Base-by-base conservation (phyloP, 2,329 filamentous ascomycete species). In the Mycosphaerelloides madeirae region DNA sequence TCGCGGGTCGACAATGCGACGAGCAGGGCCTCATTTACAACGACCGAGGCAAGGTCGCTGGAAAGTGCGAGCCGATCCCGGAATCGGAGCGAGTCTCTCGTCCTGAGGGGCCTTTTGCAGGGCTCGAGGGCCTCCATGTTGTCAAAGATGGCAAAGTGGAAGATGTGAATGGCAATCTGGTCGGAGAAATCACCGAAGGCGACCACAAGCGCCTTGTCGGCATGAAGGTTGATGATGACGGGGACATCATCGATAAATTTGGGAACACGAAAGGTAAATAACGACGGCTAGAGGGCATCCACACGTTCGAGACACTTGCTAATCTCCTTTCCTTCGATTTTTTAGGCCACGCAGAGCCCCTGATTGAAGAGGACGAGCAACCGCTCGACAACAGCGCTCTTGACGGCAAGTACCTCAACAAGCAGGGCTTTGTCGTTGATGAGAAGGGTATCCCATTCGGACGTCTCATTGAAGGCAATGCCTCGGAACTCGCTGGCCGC, bases 241-340 rank as follows among this genome's bases (percentile, higher is more conserved):
- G 87, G 29, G 87, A 93, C 45, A 81, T 94, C 25, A 74, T 85
- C 44, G 87, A 93, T 71, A 82, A 81, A 64, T 89, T 75, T 53
- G 79, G 79, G 50, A 81, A 80, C 55, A 74, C 77, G 42, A 75
- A 81, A 12, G 33, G 45, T 87, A n/a, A n/a, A n/a, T n/a, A n/a
- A n/a, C n/a, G n/a, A n/a, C n/a, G n/a, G n/a, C n/a, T n/a, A n/a
- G n/a, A n/a, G n/a, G n/a, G n/a, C n/a, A n/a, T n/a, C n/a, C n/a
- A n/a, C n/a, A n/a, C n/a, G n/a, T n/a, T n/a, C n/a, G n/a, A n/a
- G n/a, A n/a, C n/a, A n/a, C n/a, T n/a, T n/a, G n/a, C n/a, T n/a
- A n/a, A n/a, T n/a, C n/a, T n/a, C n/a, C n/a, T n/a, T n/a, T n/a
- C n/a, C n/a, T n/a, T n/a, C n/a, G n/a, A n/a, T n/a, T n/a, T n/a